Percentiles rank a stretch among this genome's conserved stretches.
These are phyloP conservation scores for Podospora australis DNA, from an alignment of 495 filamentous ascomycete genomes.

Conservation along the genomic window DNA sequence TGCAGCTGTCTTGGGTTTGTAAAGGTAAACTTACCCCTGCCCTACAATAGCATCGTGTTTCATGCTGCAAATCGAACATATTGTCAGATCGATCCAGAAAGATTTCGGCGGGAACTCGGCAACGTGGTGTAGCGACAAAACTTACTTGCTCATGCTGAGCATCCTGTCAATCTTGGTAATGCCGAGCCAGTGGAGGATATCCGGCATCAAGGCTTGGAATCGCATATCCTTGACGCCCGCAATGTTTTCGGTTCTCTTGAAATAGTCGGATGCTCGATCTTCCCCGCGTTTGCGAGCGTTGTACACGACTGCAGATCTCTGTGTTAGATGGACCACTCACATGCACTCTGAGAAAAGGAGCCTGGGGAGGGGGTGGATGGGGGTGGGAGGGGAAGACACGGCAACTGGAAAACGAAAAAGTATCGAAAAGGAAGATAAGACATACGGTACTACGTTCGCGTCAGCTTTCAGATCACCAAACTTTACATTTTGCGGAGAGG, in stretches of 20 bases:
- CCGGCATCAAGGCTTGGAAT: constrained; percentile 99
- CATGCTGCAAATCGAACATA: constrained; percentile 54
- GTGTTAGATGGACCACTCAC: constrained; percentile 16
- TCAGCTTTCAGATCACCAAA: constrained; percentile 15
- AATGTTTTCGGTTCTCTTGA: constrained; percentile 93
- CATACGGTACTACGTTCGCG: constrained; percentile 41
- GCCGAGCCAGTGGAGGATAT: constrained; percentile 96
- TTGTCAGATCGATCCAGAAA: constrained; percentile 14
- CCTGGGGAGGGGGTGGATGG: neutral
- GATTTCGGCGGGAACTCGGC: neutral
- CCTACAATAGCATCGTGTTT: constrained; percentile 97
- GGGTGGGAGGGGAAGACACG: neutral
- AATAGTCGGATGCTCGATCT: constrained; percentile 93
- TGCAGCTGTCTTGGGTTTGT: too few relatives aligned
- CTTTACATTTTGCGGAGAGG: constrained; percentile 2
- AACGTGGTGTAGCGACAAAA: constrained; percentile 13
- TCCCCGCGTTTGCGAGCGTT: constrained; percentile 84
- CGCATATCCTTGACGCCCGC: constrained; percentile 97
- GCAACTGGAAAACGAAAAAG: neutral
- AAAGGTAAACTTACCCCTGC: constrained; percentile 55
- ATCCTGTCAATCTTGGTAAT: constrained; percentile 98
- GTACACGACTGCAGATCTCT: constrained; percentile 62
- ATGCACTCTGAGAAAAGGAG: neutral
- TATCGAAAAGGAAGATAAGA: constrained; percentile 5
- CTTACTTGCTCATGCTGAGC: constrained; percentile 95